Evolutionary conservation across 306 rosid species (phyloP), one percentile per base, ranked within the genome.

Genomic region (Heteromeles arbutifolia): DNA sequence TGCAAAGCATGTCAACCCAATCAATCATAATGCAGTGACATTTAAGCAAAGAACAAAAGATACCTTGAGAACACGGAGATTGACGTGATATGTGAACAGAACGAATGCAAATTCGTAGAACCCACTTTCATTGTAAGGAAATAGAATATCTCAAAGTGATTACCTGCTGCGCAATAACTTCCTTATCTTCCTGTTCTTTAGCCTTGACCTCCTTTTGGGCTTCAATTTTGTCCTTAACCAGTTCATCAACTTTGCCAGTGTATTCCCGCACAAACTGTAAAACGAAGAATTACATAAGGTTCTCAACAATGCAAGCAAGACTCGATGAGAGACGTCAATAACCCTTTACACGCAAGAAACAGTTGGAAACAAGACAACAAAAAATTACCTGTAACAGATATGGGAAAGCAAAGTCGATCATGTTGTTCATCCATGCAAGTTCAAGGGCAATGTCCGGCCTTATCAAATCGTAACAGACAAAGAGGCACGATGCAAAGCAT

Each of bases 401-500:
- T 26, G 99, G 99, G 77, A 96, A 90, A 68, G 98, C 94, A 78
- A 96, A 96, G 83, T 92, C 99, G 29, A 90, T 85, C 90, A 96
- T 96, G 66, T 92, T 96, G 87, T 96, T 88, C 88, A 88, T 78
- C 99, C 99, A 96, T 32, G 99, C 98, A 77, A 92, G 96, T 74
- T 96, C 99, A 65, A 96, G 92, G 54, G 87, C 97, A 74, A 93
- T 72, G 32, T 96, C 99, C 2, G 90, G 86, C 74, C 98, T 90
- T 65, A 96, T 89, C 77, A 96, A 82, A 85, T 96, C 99, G 32
- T 96, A 96, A 73, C 99, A 92, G 74, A 96, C 99, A 82, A 92
- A 96, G 82, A 96, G 93, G 79, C 99, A 92, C 13, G 99, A 90
- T 18, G 99, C 99, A 76, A 90, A 92, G 87, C 98, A 96, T 83